Percentiles rank a stretch among this genome's conserved stretches.
Conservation (phyloP, 1,284 basidiomycete genomes). For the Sporisorium scitamineum region DNA sequence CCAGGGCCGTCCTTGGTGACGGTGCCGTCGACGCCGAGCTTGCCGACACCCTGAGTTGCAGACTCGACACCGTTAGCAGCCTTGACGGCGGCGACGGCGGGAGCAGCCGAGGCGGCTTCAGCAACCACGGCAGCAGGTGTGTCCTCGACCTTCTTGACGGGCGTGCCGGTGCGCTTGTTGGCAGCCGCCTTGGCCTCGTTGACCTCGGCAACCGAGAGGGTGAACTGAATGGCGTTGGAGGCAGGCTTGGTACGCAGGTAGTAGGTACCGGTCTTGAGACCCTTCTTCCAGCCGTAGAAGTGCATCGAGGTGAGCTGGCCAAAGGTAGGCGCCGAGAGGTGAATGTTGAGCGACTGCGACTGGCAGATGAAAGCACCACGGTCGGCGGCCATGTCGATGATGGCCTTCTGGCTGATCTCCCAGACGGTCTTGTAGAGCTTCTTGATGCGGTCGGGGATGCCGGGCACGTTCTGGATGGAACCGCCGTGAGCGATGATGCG, state of each 20-base stretch:
- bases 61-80: constrained; percentile 10
- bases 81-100: constrained; percentile 21
- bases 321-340: constrained; percentile 88
- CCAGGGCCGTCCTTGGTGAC: constrained; percentile 64
- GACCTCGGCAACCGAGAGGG: constrained; percentile 82
- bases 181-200: constrained; percentile 77
- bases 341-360: constrained; percentile 84
- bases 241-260: constrained; percentile 95
- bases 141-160: constrained; percentile 25
- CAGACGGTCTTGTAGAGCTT: constrained; percentile 98
- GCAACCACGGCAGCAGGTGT: constrained; percentile 10
- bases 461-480: constrained; percentile 78
- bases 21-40: constrained; percentile 63
- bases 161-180: constrained; percentile 49
- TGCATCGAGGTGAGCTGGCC: constrained; percentile 93
- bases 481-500: constrained; percentile 96
- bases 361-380: constrained; percentile 99
- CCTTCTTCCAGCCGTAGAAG: constrained; percentile 99
- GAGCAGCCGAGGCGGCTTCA: constrained; percentile 10
- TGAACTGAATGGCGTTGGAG: constrained; percentile 97
- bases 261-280: constrained; percentile 87
- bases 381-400: constrained; percentile 97
- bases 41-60: constrained; percentile 53
- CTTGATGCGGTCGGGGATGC: constrained; percentile 72
- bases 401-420: constrained; percentile 99